These are phyloP conservation scores for Silybum marianum DNA, from an alignment of 129 eudicot species.

Conservation along the genomic window DNA sequence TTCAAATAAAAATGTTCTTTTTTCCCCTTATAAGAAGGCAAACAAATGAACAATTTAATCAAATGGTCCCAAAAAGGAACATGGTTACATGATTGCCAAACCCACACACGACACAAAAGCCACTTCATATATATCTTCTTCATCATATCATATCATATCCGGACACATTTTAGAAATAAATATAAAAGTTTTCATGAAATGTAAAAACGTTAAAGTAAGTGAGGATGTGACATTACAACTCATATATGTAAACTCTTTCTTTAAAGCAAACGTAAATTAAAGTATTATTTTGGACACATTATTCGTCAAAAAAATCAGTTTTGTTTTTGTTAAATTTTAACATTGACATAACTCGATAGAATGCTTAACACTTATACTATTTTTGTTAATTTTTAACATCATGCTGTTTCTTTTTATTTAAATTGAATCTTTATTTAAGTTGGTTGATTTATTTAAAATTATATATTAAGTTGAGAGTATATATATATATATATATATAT, in stretches of 20 bases:
- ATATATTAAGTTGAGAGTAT: no score
- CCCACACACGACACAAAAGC: constrained; percentile 32
- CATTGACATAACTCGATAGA: neutral
- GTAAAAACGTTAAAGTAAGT: neutral
- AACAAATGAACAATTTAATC: constrained; percentile 15
- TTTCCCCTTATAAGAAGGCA: constrained; percentile 19
- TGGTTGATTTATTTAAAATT: no score
- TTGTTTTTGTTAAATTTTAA: neutral
- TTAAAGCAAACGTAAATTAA: neutral
- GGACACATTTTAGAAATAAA: constrained; percentile 6
- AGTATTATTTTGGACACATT: neutral
- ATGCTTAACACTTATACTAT: neutral
- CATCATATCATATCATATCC: constrained; percentile 2
- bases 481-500: no score
- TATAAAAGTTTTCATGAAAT: neutral
- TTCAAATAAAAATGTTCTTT: constrained; percentile 15
- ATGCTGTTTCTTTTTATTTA: neutral
- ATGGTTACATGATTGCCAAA: constrained; percentile 38
- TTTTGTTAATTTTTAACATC: neutral
- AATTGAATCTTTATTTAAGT: no score
- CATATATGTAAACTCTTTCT: neutral
- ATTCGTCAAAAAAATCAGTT: neutral
- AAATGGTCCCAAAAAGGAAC: constrained; percentile 36
- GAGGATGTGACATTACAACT: neutral
- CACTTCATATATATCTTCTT: constrained; percentile 29